Conservation (phyloP, 208 protist species). For the Leptomonas pyrrhocoris region DNA sequence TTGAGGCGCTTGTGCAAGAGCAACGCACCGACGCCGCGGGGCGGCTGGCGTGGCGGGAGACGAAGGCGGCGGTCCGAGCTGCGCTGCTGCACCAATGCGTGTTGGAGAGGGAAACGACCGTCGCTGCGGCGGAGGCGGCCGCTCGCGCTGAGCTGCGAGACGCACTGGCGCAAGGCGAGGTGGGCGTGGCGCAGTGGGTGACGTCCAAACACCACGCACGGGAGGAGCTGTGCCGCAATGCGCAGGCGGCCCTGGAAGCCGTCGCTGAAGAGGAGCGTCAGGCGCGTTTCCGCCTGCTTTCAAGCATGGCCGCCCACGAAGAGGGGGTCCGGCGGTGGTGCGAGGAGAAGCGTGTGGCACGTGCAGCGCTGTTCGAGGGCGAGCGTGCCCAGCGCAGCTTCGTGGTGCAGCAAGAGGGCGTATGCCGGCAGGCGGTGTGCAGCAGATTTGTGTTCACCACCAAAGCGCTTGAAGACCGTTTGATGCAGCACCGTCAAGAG, state of each 20-base stretch:
- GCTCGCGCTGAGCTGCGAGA: conserved; percentile 22
- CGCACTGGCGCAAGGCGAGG: conserved; percentile 27
- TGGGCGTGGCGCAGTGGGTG: conserved; percentile 35
- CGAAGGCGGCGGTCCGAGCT: conserved; percentile 36
- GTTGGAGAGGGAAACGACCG: conserved; percentile 5
- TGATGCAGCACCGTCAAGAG: conserved; percentile 9
- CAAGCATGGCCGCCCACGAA: conserved; percentile 51
- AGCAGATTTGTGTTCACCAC: neutral
- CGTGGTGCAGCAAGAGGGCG: conserved; percentile 42
- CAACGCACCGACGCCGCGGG: conserved; percentile 40
- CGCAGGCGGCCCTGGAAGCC: conserved; percentile 18
- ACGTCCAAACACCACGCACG: conserved; percentile 31
- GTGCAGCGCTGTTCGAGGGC: conserved; percentile 22
- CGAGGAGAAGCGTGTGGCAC: conserved; percentile 28
- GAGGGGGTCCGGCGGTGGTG: conserved; percentile 45
- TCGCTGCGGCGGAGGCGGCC: conserved; percentile 40
- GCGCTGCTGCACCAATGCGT: conserved; percentile 18
- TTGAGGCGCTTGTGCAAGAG: conserved; percentile 24
- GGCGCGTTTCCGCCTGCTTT: conserved; percentile 48
- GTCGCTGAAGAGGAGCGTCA: conserved; percentile 54
- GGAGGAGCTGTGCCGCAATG: conserved; percentile 27
- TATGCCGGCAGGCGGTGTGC: conserved; percentile 17
- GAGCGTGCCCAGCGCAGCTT: conserved; percentile 39
- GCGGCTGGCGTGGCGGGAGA: conserved; percentile 41
- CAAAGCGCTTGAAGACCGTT: conserved; percentile 4